Evolutionary conservation across 176 grass and related monocot species (phyloP), one percentile per base, ranked within the genome.

Genomic region (Hsuehochloa calcarea): DNA sequence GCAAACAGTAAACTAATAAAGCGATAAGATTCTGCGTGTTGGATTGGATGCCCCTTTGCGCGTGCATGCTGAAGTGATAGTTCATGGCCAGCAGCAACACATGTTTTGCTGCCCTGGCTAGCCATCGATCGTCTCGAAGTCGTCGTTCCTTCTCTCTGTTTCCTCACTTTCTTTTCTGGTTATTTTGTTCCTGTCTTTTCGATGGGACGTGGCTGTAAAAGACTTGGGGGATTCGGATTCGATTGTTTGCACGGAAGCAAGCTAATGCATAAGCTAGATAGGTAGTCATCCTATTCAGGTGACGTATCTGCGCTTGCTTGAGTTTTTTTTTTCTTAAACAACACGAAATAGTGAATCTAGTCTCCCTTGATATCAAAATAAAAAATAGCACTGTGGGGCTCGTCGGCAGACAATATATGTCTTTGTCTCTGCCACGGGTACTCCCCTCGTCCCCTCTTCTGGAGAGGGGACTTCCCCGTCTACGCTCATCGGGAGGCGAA

Each of bases 201-300:
- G 60, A 79, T 40, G 79, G 26, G 59, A 72, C 72, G 72, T 82
- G 66, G 20, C 65, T 72, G 46, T 58, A n/a, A 73, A 73, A 68
- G 58, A 38, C 45, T 39, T 20, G 9, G 25, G 22, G 1, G 29
- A n/a, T 20, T 55, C 77, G 60, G 43, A 10, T 10, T 56, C 6
- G 66, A 26, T 9, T 23, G 12, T 44, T 70, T 27, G 81, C 52
- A 3, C 5, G 35, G 60, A 43, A 38, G 46, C 46, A 49, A 5
- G 13, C 11, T 15, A 34, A 34, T 34, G 11, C 11, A 15, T 5
- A 1, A 50, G 16, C 26, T 35, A 37, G 20, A 47, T 11, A 22
- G 44, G 38, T 38, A 17, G 35, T 55, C 79, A 64, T 84, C 84
- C 79, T 80, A 84, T 90, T 85, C 89, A 90, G 89, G 89, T 90